Evolutionary conservation across 805 yeast genomes (phyloP).

Genomic region (Candida incommunis): DNA sequence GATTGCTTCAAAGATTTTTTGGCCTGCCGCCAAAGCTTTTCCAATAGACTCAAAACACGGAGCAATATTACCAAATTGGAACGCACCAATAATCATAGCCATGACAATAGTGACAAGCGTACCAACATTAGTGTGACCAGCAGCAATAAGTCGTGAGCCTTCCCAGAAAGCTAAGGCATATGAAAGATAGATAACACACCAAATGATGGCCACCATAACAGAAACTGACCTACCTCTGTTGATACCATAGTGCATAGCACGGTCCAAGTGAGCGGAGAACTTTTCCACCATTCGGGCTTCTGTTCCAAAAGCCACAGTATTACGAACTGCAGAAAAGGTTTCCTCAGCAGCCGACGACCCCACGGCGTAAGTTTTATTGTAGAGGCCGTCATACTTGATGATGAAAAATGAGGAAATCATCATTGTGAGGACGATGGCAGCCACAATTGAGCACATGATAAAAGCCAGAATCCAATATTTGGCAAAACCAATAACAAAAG

Average conservation of each 20-base stretch:
- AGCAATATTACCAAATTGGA: constrained; percentile 27
- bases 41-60: constrained; percentile 25
- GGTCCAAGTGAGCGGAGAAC: constrained; percentile 18
- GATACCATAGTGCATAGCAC: constrained; percentile 14
- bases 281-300: constrained; percentile 22
- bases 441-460: constrained; percentile 17
- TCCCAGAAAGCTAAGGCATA: constrained; percentile 31
- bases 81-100: constrained; percentile 29
- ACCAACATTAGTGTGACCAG: constrained; percentile 21
- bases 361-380: constrained; percentile 10
- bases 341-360: constrained; percentile 26
- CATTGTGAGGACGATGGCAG: constrained; percentile 15
- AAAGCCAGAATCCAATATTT: constrained; percentile 18
- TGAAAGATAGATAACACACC: constrained; percentile 22
- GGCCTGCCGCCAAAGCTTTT: constrained; percentile 27
- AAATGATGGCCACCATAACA: constrained; percentile 24
- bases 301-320: constrained; percentile 25
- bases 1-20: constrained; percentile 28
- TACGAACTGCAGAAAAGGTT: constrained; percentile 22
- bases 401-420: constrained; percentile 14
- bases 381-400: constrained; percentile 5
- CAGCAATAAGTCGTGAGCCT: constrained; percentile 25
- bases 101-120: constrained; percentile 23
- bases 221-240: constrained; percentile 18
- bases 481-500: constrained; percentile 19